These are phyloP conservation scores for Colletotrichum paranaense DNA, from an alignment of 2,329 filamentous ascomycete genomes.

Conservation along the genomic window DNA sequence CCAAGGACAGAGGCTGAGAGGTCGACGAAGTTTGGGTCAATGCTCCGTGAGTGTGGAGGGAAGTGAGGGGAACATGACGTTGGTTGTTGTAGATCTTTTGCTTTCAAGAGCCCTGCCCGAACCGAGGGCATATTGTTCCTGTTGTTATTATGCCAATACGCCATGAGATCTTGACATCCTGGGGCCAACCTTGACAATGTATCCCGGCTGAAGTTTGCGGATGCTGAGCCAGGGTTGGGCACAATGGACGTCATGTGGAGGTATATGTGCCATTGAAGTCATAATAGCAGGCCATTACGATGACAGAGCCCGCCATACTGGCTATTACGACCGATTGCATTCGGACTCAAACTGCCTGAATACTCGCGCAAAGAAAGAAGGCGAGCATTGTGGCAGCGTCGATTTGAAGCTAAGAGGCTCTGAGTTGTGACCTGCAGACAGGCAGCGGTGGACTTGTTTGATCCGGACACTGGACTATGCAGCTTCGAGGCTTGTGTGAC, in stretches of 20 bases:
- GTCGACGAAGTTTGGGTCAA: not conserved
- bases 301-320: not conserved
- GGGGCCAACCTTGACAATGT: not conserved
- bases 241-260: constrained; percentile 23
- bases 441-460: not conserved
- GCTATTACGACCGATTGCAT: not conserved
- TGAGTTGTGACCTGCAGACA: not conserved
- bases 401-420: not conserved
- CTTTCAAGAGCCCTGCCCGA: not conserved
- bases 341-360: not conserved
- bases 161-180: constrained; percentile 9
- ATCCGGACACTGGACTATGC: not conserved
- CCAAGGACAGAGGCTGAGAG: constrained; percentile 1
- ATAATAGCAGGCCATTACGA: not conserved
- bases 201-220: not conserved
- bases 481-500: not conserved
- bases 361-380: not conserved
- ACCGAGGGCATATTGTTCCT: constrained; percentile 1
- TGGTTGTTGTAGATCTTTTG: constrained; percentile 19
- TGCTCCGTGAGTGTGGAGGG: not conserved
- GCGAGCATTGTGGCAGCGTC: not conserved
- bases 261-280: constrained; percentile 26
- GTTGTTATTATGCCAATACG: not conserved
- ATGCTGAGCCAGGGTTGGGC: not conserved
- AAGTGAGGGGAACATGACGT: constrained; percentile 29